Base-by-base conservation (phyloP, 495 filamentous ascomycete genomes). In the Niebla homalea region DNA sequence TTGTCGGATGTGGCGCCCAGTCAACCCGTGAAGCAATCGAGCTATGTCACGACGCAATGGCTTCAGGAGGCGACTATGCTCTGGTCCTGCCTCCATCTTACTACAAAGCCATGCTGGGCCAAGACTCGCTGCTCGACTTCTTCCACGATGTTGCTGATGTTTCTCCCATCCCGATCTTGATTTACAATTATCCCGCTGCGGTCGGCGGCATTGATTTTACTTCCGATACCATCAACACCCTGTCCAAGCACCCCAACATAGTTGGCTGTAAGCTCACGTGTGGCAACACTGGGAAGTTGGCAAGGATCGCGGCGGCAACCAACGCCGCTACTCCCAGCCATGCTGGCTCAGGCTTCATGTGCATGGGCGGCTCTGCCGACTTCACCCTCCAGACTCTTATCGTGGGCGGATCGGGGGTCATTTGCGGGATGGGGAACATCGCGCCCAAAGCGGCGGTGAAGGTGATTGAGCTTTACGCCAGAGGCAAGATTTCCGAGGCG, bases 111-210 rank as follows among this genome's bases (percentile, higher is more conserved):
- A 70, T 89, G 19, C 72, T 81, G 55, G 70, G 50, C 19, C 58
- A 61, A 20, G 73, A 75, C 23, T 73, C 77, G 15, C 61, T 94
- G 41, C 62, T 81, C 40, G 73, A 80, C 26, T 89, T 83, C 68
- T 94, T 93, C 75, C 73, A 68, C 36, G 73, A 77, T 37, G 84
- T 94, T 21, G 89, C 89, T 22, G 77, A 81, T 59, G 77, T 78
- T 7, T 92, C 86, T 1, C 89, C 88, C 5, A 76, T 96, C 42
- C 89, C 89, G 0, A 75, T 96, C 50, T 71, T 94, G 52, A 89
- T 96, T 62, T 96, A 96, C 72, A 96, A 94, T 69, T 96, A 82
- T 67, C 89, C 89, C 25, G 86, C 79, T 16, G 89, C 85, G 3
- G 84, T 83, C 29, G 71, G 77, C 12, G 89, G 89, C 12, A 68